phyloP scores from a whole-genome alignment of 305 asterid genomes.

The Plantago lanceolata region DNA sequence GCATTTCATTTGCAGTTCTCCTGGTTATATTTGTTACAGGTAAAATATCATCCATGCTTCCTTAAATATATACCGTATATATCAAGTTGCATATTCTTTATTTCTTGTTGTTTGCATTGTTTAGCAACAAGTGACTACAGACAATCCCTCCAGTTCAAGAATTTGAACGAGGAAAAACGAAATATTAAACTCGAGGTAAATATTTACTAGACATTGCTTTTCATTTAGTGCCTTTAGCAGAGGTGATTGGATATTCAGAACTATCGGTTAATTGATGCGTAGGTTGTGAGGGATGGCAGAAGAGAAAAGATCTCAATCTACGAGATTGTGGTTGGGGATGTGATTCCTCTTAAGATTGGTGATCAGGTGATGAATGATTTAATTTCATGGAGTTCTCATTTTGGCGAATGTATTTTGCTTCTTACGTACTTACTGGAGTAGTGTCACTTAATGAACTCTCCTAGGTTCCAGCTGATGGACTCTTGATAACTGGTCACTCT shows the following conservation, averaged over 20 bases:
- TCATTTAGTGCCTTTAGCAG: slow-evolving; percentile 2
- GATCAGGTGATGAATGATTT: slow-evolving; percentile 59
- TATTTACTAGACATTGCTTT: slow-evolving; percentile 13
- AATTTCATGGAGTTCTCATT: slow-evolving; percentile 7
- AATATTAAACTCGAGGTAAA: slow-evolving; percentile 84
- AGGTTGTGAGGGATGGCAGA: slow-evolving; percentile 87
- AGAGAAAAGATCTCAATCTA: slow-evolving; percentile 82
- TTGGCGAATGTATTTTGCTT: slow-evolving; percentile 18
- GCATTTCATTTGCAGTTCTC: slow-evolving; percentile 90
- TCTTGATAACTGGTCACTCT: slow-evolving; percentile 76
- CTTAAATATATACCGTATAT: neutral
- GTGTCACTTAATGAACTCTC: slow-evolving; percentile 22
- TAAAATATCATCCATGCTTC: slow-evolving; percentile 13
- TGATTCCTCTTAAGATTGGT: slow-evolving; percentile 86
- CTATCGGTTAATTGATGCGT: slow-evolving; percentile 19
- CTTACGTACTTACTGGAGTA: slow-evolving; percentile 6
- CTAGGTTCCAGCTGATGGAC: slow-evolving; percentile 93
- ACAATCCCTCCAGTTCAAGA: slow-evolving; percentile 91
- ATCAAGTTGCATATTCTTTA: neutral
- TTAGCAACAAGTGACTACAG: slow-evolving; percentile 88
- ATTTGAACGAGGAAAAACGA: slow-evolving; percentile 84
- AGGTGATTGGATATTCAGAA: slow-evolving; percentile 4
- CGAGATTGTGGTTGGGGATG: slow-evolving; percentile 89
- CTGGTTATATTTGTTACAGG: slow-evolving; percentile 92
- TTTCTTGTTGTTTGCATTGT: slow-evolving; percentile 22